A percentile compares a stretch with the other conserved stretches of the same genome.
These are phyloP conservation scores for Lipomyces sp. DNA, from an alignment of 805 yeast species.

Conservation along the genomic window DNA sequence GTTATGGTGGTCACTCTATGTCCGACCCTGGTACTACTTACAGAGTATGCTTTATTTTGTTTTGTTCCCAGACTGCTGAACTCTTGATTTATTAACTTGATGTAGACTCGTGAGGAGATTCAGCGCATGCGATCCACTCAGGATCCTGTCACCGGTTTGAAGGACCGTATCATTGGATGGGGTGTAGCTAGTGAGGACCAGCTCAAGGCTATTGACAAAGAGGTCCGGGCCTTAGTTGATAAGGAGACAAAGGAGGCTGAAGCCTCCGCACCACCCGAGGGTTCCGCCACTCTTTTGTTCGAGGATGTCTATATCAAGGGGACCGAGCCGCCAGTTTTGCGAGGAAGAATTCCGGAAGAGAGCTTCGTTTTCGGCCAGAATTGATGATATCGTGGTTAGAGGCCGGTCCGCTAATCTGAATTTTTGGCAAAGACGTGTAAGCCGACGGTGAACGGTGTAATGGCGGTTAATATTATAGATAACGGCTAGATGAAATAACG, in stretches of 20 bases:
- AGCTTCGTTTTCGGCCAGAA: conserved; percentile 72
- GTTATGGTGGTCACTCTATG: conserved; percentile 99
- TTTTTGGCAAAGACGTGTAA: background rate
- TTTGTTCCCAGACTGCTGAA: background rate
- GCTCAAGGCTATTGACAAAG: conserved; percentile 92
- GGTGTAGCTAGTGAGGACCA: conserved; percentile 92
- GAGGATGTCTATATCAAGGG: conserved; percentile 98
- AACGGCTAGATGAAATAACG: background rate
- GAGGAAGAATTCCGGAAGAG: conserved; percentile 97
- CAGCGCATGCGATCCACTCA: conserved; percentile 99
- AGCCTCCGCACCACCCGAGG: conserved; percentile 92
- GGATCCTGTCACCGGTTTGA: conserved; percentile 97
- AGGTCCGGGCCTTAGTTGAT: conserved; percentile 93
- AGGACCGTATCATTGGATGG: conserved; percentile 80
- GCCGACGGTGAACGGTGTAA: background rate
- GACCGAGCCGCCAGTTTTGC: conserved; percentile 84
- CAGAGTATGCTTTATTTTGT: conserved; percentile 53
- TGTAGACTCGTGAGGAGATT: conserved; percentile 91
- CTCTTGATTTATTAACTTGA: background rate
- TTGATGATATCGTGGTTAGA: background rate
- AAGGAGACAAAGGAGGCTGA: conserved; percentile 94
- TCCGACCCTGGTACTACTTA: conserved; percentile 99
- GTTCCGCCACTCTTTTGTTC: conserved; percentile 89
- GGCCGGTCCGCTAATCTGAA: conserved; percentile 33
- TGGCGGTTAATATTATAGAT: background rate